phyloP scores from a whole-genome alignment of 768 basidiomycete species.

The Rhodotorula babjevae region DNA sequence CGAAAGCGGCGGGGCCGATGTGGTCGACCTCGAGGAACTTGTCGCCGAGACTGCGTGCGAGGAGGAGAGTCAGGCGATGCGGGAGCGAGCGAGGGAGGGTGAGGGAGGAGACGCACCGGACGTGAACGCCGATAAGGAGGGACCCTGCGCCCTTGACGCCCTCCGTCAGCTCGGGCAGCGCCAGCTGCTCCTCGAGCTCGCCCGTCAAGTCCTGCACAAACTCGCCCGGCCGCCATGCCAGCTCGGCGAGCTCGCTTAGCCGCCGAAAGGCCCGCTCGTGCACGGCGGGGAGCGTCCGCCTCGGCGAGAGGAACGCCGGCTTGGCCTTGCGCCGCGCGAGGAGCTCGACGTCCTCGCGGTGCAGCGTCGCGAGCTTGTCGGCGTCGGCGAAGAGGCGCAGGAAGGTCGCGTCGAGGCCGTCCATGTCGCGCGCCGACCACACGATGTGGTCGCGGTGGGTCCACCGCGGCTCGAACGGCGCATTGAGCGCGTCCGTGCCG shows the following conservation, averaged over 20 bases:
- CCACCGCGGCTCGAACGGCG: conserved; percentile 5
- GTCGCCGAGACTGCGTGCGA: conserved; percentile 28
- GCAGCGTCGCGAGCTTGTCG: not conserved
- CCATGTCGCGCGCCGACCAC: conserved; percentile 25
- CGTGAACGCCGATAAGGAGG: conserved; percentile 32
- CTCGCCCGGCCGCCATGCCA: conserved; percentile 16
- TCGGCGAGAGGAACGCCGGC: conserved; percentile 13
- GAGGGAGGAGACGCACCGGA: conserved; percentile 13
- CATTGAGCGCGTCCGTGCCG: not conserved
- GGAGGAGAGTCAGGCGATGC: not conserved
- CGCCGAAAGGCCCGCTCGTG: conserved; percentile 23
- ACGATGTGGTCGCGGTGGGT: conserved; percentile 10
- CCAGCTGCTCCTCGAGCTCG: not conserved
- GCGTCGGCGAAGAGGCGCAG: conserved; percentile 8
- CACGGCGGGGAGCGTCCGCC: conserved; percentile 16
- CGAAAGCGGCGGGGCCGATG: conserved; percentile 14
- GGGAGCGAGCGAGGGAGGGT: too few species aligned
- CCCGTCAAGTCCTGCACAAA: not conserved
- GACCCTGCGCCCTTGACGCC: conserved; percentile 20
- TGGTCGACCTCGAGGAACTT: conserved; percentile 30
- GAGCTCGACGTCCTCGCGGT: not conserved
- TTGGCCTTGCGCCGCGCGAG: not conserved
- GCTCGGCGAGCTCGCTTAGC: conserved; percentile 6
- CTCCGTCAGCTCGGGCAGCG: not conserved
- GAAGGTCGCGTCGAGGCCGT: conserved; percentile 26